These are phyloP conservation scores for Magnusiomyces paraingens DNA, from an alignment of 1,139 yeast genomes.

Conservation along the genomic window DNA sequence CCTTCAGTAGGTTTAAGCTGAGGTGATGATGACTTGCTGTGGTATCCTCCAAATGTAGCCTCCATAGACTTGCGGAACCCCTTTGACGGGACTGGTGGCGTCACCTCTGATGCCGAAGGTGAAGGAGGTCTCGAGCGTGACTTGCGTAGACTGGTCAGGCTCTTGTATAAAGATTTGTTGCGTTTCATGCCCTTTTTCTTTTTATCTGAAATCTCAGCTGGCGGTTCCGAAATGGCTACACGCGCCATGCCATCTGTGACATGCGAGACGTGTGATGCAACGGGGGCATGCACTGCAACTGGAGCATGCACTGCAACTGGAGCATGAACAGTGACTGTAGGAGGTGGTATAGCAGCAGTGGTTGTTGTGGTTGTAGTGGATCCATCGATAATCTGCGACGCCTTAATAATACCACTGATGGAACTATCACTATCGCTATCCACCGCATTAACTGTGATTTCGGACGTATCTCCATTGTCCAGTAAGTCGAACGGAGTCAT, in stretches of 20 bases:
- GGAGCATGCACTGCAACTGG: too few relatives aligned
- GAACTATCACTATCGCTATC: neutral
- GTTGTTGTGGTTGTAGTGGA: too few relatives aligned
- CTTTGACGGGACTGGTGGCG: neutral
- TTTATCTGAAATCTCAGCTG: neutral
- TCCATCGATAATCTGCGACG: too few relatives aligned
- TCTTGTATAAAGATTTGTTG: neutral
- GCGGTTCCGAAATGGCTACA: neutral
- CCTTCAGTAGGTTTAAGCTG: too few relatives aligned
- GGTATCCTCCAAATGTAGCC: neutral
- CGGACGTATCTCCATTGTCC: neutral
- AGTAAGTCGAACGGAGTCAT: neutral
- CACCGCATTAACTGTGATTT: neutral
- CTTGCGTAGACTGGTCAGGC: neutral
- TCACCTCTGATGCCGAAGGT: neutral
- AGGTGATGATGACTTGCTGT: neutral
- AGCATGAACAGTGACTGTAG: too few relatives aligned
- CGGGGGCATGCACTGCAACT: too few relatives aligned
- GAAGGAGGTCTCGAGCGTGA: neutral
- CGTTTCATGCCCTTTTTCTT: neutral
- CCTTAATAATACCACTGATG: too few relatives aligned
- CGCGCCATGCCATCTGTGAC: too few relatives aligned
- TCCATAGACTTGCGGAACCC: neutral
- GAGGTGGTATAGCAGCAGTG: too few relatives aligned
- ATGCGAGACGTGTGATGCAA: too few relatives aligned